Evolutionary conservation across 352 stramenopile species (phyloP).

Genomic region (Phytopythium montanum): DNA sequence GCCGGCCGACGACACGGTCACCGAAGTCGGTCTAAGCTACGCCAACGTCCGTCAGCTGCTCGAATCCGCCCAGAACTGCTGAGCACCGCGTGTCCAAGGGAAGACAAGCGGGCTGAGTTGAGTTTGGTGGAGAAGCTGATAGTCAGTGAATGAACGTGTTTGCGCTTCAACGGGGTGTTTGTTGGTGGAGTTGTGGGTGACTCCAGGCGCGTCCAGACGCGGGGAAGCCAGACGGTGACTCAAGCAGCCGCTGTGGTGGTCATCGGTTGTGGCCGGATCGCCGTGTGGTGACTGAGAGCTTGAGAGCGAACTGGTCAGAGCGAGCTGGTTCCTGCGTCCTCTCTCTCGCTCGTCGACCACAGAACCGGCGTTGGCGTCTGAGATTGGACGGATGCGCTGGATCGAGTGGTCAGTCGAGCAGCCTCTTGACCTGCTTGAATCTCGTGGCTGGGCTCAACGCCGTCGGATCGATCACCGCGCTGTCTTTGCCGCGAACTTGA

Average conservation of each 20-base stretch:
- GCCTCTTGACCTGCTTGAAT: not conserved
- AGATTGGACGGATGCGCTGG: not conserved
- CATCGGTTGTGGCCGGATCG: not conserved
- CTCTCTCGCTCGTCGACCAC: not conserved
- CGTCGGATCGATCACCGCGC: not conserved
- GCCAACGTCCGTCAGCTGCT: slow-evolving; percentile 21
- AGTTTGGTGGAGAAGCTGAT: not conserved
- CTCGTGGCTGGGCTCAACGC: not conserved
- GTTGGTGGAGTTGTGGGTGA: not conserved
- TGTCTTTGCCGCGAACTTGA: not conserved
- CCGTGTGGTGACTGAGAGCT: not conserved
- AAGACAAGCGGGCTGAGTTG: not conserved
- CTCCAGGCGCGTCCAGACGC: not conserved
- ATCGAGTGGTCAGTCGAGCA: not conserved
- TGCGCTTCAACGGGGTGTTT: not conserved
- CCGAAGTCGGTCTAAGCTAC: slow-evolving; percentile 20
- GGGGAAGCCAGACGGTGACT: no score
- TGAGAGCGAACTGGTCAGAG: not conserved
- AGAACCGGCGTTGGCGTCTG: not conserved
- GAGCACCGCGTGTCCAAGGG: not conserved
- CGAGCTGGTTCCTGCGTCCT: not conserved
- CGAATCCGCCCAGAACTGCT: slow-evolving; percentile 11
- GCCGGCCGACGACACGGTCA: slow-evolving; percentile 18
- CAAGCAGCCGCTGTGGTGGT: not conserved
- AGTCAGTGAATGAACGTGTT: not conserved